Evolutionary conservation across 2,329 filamentous ascomycete species (phyloP), one percentile per base, ranked within the genome.

Genomic region (Venturia carpophila): DNA sequence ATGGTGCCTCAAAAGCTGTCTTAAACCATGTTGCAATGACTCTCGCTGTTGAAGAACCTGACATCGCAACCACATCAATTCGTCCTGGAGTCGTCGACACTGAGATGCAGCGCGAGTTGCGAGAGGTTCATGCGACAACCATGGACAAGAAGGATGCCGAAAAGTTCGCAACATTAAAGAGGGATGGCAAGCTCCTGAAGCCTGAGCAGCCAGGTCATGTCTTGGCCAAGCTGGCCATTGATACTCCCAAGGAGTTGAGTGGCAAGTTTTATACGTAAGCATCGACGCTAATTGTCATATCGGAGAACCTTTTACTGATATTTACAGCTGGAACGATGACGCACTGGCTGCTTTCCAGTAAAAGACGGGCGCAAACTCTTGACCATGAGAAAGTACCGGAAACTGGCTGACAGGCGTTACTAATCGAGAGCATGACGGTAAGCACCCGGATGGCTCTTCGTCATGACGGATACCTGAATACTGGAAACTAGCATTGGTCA

Each of bases 171-270:
- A 79, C 84, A 0, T 82, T 89, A 19, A 88, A 92, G 73, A 82
- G 86, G 68, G 81, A 83, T 6, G 92, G 92, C 17, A 83, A 83
- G 62, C 77, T 97, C 62, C 79, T 97, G 68, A 86, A 83, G 75
- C 91, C 92, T 0, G 91, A 96, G 71, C 88, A 92, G 76, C 90
- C 93, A 0, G 93, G 91, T 0, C 79, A 87, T 75, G 91, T 97
- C 15, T 93, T 97, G 76, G 92, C 92, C 3, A 88, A 84, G 71
- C 79, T 97, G 68, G 87, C 87, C 0, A 74, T 90, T 19, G 79
- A 83, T 60, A 89, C 86, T 6, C 80, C 83, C 3, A 83, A 78
- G 64, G 83, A 86, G 21, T 76, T 97, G 69, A 92, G 83, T 71
- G 94, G 94, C 37, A 86, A 86, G 71, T 92, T 90, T 72, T 77